Evolutionary conservation across 2,329 filamentous ascomycete species (phyloP).

Genomic region (Zymoseptoria crescenta): DNA sequence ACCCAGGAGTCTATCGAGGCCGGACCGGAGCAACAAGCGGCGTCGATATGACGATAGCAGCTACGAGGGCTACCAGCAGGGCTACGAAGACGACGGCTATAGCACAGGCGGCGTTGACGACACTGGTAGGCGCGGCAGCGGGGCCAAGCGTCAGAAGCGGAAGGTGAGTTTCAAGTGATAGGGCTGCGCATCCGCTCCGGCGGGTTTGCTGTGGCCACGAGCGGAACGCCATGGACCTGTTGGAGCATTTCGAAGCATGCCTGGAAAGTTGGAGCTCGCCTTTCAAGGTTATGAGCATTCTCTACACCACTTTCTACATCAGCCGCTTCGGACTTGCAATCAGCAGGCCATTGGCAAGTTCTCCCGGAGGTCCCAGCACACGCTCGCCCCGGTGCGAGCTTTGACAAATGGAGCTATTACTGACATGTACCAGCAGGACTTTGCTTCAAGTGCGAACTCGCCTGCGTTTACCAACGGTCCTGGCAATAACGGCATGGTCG

Average conservation of each 20-base stretch:
- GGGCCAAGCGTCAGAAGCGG: constrained; percentile 25
- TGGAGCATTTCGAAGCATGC: background rate
- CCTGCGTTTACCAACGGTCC: constrained; percentile 9
- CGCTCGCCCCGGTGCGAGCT: background rate
- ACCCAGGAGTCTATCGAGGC: constrained; percentile 44
- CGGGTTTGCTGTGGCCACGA: background rate
- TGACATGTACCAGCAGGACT: constrained; percentile 13
- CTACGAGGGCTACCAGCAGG: constrained; percentile 67
- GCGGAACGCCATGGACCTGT: background rate
- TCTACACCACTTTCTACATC: background rate
- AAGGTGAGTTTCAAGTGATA: constrained; percentile 15
- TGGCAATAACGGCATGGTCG: constrained; percentile 11
- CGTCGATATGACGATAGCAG: constrained; percentile 67
- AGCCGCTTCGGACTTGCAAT: background rate
- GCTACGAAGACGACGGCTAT: constrained; percentile 61
- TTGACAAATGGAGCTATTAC: constrained; percentile 1
- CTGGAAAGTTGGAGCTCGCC: background rate
- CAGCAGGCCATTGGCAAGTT: constrained; percentile 2
- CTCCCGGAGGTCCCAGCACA: background rate
- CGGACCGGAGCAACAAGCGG: constrained; percentile 63
- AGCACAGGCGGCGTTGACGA: constrained; percentile 67
- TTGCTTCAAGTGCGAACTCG: constrained; percentile 10
- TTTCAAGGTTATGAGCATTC: background rate
- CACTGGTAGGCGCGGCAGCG: constrained; percentile 18
- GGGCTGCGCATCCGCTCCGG: background rate